Evolutionary conservation across 2,329 filamentous ascomycete genomes (phyloP).

Genomic region (Epichloe baconii): DNA sequence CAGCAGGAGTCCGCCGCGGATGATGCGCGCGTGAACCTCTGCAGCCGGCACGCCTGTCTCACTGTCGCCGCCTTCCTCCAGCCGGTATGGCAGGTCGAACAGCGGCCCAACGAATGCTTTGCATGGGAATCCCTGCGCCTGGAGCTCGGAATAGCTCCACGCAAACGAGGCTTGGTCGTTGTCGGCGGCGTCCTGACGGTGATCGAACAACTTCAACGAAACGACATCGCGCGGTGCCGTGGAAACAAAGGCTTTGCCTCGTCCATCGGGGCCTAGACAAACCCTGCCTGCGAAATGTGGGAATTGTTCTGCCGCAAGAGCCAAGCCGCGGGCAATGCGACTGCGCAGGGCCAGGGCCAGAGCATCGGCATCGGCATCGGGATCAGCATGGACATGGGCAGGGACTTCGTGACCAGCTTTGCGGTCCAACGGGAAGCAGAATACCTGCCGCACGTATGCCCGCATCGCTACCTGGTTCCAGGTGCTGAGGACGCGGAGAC

Average conservation of each 20-base stretch:
- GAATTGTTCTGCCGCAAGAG: slow-evolving; percentile 9
- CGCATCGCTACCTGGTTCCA: slow-evolving; percentile 10
- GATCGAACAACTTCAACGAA: slow-evolving; percentile 10
- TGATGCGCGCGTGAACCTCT: slow-evolving; percentile 24
- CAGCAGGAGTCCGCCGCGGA: slow-evolving; percentile 24
- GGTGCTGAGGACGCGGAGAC: slow-evolving; percentile 1
- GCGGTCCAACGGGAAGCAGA: slow-evolving; percentile 7
- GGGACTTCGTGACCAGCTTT: background rate
- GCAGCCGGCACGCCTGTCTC: slow-evolving; percentile 21
- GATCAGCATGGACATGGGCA: background rate
- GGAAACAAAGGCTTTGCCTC: slow-evolving; percentile 10
- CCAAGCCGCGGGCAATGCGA: slow-evolving; percentile 2
- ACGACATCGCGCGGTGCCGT: slow-evolving; percentile 9
- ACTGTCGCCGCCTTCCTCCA: background rate
- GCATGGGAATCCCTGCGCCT: slow-evolving; percentile 16
- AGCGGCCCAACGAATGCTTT: slow-evolving; percentile 16
- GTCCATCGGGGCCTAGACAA: slow-evolving; percentile 8
- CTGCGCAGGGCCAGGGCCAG: background rate
- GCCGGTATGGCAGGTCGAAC: slow-evolving; percentile 9
- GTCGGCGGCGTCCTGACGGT: background rate
- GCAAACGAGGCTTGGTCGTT: slow-evolving; percentile 6
- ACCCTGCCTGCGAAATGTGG: slow-evolving; percentile 17
- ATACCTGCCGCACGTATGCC: slow-evolving; percentile 9
- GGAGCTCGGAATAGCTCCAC: slow-evolving; percentile 15
- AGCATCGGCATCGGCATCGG: background rate